phyloP scores from a whole-genome alignment of 2,329 filamentous ascomycete species.

The Aspergillus eucalypticola region DNA sequence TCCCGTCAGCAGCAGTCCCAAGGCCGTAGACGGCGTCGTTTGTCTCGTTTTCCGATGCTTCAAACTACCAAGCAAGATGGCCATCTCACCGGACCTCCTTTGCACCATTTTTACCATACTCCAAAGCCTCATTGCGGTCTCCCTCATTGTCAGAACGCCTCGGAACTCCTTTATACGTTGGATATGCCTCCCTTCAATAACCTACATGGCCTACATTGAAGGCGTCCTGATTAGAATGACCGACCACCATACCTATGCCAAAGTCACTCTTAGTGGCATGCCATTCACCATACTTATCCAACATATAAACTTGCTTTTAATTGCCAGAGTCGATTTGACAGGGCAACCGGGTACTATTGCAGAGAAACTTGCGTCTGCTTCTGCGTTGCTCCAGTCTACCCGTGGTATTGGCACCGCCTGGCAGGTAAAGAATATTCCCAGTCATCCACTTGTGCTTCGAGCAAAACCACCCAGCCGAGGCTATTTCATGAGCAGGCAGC shows the following conservation, averaged over 20 bases:
- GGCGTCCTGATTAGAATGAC: neutral
- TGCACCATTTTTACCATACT: neutral
- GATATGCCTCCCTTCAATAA: neutral
- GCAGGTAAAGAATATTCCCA: slow-evolving; percentile 24
- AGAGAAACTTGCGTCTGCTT: neutral
- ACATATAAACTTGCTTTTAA: neutral
- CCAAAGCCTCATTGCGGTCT: neutral
- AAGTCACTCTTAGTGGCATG: neutral
- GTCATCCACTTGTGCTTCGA: neutral
- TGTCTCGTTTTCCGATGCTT: too few species aligned
- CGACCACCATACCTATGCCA: neutral
- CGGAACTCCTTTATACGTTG: slow-evolving; percentile 2
- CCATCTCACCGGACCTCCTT: neutral
- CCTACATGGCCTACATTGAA: neutral
- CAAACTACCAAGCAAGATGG: neutral
- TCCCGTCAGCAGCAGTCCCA: neutral
- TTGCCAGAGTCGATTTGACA: neutral
- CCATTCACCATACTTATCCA: slow-evolving; percentile 3
- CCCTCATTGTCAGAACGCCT: neutral
- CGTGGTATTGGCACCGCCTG: slow-evolving; percentile 26
- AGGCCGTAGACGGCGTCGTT: too few species aligned
- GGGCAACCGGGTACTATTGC: neutral
- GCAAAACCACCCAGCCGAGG: slow-evolving; percentile 12
- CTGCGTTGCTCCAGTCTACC: slow-evolving; percentile 9
- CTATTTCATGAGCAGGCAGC: slow-evolving; percentile 24